Evolutionary conservation across 805 yeast genomes (phyloP).

Genomic region (Torulaspora quercuum): DNA sequence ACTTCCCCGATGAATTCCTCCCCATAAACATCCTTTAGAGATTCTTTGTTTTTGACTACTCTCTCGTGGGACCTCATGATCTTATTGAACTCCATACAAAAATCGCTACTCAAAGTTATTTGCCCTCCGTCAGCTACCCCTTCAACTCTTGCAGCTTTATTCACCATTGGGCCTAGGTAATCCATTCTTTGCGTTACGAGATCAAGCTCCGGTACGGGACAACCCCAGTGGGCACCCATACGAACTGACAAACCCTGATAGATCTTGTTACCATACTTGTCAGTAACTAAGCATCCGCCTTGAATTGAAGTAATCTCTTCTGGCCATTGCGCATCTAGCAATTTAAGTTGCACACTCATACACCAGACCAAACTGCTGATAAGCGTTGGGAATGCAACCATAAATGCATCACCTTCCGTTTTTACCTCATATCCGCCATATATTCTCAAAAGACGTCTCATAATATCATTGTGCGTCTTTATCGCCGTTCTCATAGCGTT

Average conservation of each 20-base stretch:
- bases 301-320: slow-evolving; percentile 78
- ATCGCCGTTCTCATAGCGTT: slow-evolving; percentile 96
- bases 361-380: slow-evolving; percentile 92
- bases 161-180: slow-evolving; percentile 98
- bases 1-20: slow-evolving; percentile 49
- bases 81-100: slow-evolving; percentile 64
- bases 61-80: slow-evolving; percentile 43
- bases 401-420: slow-evolving; percentile 98
- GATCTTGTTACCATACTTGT: slow-evolving; percentile 52
- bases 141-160: slow-evolving; percentile 87
- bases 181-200: slow-evolving; percentile 97
- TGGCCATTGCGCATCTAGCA: slow-evolving; percentile 91
- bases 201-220: slow-evolving; percentile 93
- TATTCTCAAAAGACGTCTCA: slow-evolving; percentile 88
- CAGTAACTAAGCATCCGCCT: slow-evolving; percentile 79
- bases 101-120: slow-evolving; percentile 80
- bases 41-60: slow-evolving; percentile 28
- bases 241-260: slow-evolving; percentile 91
- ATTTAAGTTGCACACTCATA: slow-evolving; percentile 82
- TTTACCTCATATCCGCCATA: slow-evolving; percentile 98
- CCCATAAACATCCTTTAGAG: slow-evolving; percentile 43
- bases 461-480: slow-evolving; percentile 85
- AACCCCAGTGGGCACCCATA: slow-evolving; percentile 99
- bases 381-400: slow-evolving; percentile 94
- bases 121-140: slow-evolving; percentile 99